Percentiles rank a stretch among this genome's conserved stretches.
Evolutionary conservation across 2,329 filamentous ascomycete species (phyloP).

Genomic region (Ophiostoma pallidulum): DNA sequence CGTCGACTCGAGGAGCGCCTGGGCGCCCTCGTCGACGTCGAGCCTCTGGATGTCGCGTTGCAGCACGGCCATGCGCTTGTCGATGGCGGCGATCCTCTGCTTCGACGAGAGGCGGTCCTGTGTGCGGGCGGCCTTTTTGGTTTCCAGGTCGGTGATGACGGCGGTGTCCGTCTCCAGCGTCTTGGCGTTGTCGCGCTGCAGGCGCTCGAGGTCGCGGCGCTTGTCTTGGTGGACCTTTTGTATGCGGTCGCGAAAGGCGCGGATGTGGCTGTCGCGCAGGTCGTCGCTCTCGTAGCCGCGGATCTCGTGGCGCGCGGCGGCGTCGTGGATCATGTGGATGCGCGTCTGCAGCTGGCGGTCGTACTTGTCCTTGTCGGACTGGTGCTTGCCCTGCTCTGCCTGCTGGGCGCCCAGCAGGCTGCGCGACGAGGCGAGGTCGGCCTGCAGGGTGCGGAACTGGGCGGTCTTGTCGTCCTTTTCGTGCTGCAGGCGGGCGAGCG

Average conservation of each 20-base stretch:
- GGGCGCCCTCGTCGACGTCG: constrained; percentile 74
- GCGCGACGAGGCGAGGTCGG: constrained; percentile 35
- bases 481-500: constrained; percentile 54
- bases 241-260: constrained; percentile 68
- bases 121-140: constrained; percentile 59
- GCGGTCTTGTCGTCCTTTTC: constrained; percentile 54
- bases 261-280: constrained; percentile 62
- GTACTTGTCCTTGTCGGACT: constrained; percentile 80
- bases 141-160: constrained; percentile 62
- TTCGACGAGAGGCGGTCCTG: constrained; percentile 67
- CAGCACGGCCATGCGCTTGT: constrained; percentile 55
- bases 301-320: constrained; percentile 67
- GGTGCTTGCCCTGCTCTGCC: constrained; percentile 63
- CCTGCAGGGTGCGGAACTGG: constrained; percentile 57
- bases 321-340: constrained; percentile 64
- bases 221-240: constrained; percentile 69
- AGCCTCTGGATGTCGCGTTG: constrained; percentile 65
- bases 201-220: constrained; percentile 58
- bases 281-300: constrained; percentile 70
- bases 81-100: constrained; percentile 63
- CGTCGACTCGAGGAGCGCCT: constrained; percentile 65
- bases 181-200: constrained; percentile 62
- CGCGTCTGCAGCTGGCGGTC: constrained; percentile 69
- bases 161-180: constrained; percentile 66
- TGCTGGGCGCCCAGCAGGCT: constrained; percentile 42